Conservation (phyloP, 1,284 basidiomycete genomes). For the Tilletia walkeri region DNA sequence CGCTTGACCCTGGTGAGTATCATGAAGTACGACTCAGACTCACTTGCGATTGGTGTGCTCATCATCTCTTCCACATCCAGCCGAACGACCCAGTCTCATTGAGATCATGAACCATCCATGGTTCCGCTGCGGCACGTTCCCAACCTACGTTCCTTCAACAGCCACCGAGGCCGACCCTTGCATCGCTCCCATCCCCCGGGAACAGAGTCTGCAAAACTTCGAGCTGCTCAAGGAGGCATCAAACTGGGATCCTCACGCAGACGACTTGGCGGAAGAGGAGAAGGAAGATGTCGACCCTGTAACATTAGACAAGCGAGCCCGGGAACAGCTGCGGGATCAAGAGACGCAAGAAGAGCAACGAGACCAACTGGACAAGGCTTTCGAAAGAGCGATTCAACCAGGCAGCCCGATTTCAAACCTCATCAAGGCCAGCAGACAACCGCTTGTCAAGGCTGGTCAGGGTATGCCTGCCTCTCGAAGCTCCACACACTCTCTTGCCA, state of each 20-base stretch:
- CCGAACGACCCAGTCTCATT: constrained; percentile 74
- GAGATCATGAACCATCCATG: constrained; percentile 64
- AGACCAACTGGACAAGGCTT: constrained; percentile 73
- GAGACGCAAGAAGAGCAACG: constrained; percentile 50
- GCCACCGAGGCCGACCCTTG: constrained; percentile 1
- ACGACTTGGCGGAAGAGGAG: constrained; percentile 33
- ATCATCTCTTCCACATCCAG: constrained; percentile 41
- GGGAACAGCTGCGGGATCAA: constrained; percentile 37
- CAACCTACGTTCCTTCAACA: background rate
- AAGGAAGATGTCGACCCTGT: constrained; percentile 25
- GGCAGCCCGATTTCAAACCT: constrained; percentile 90
- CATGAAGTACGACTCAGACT: background rate
- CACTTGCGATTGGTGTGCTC: too few relatives aligned
- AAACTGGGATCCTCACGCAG: constrained; percentile 42
- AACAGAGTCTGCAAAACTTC: constrained; percentile 41
- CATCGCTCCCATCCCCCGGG: constrained; percentile 20
- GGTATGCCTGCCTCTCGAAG: constrained; percentile 21
- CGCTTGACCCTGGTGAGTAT: constrained; percentile 59
- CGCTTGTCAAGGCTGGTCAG: constrained; percentile 26
- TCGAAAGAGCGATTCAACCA: constrained; percentile 90
- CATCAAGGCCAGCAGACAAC: constrained; percentile 60
- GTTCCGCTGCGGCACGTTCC: constrained; percentile 9
- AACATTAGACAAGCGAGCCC: constrained; percentile 15
- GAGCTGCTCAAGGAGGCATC: constrained; percentile 43
- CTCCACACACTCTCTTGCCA: constrained; percentile 24